These are phyloP conservation scores for Tuctoria greenei DNA, from an alignment of 176 grass and related monocot species.

Conservation along the genomic window DNA sequence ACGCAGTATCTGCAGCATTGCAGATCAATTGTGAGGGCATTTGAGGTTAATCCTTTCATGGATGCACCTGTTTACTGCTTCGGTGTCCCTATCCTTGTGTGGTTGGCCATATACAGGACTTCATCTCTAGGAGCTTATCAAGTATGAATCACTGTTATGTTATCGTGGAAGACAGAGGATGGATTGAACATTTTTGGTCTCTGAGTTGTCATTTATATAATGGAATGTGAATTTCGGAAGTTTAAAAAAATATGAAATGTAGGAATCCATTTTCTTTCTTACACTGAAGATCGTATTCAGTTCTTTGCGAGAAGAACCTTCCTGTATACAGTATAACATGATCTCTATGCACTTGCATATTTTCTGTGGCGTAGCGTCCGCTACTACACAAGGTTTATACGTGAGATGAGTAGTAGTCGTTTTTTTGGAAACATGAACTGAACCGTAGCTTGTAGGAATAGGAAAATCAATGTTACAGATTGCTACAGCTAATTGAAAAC, in stretches of 20 bases:
- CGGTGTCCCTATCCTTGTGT: constrained; percentile 25
- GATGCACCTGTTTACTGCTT: constrained; percentile 36
- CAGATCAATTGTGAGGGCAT: constrained; percentile 16
- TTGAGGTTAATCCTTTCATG: constrained; percentile 1
- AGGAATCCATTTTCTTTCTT: too few relatives aligned
- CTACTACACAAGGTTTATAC: not conserved
- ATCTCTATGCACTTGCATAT: too few relatives aligned
- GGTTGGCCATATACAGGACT: constrained; percentile 18
- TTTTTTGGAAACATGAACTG: not conserved
- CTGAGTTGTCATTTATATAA: too few relatives aligned
- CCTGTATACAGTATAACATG: too few relatives aligned
- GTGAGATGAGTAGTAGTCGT: not conserved
- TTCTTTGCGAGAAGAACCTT: not conserved
- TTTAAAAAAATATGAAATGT: too few relatives aligned
- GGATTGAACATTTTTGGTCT: too few relatives aligned
- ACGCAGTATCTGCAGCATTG: constrained; percentile 14
- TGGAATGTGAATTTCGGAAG: too few relatives aligned
- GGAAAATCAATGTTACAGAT: too few relatives aligned
- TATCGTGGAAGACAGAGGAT: not conserved
- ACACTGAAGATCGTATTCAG: not conserved
- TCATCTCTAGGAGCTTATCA: not conserved
- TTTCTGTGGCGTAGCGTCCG: too few relatives aligned
- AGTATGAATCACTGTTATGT: not conserved
- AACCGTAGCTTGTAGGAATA: too few relatives aligned
- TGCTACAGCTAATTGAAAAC: too few relatives aligned